Percentiles rank a stretch among this genome's conserved stretches.
phyloP scores from a whole-genome alignment of 345 rosid species.

The Anastatica hierochuntica region DNA sequence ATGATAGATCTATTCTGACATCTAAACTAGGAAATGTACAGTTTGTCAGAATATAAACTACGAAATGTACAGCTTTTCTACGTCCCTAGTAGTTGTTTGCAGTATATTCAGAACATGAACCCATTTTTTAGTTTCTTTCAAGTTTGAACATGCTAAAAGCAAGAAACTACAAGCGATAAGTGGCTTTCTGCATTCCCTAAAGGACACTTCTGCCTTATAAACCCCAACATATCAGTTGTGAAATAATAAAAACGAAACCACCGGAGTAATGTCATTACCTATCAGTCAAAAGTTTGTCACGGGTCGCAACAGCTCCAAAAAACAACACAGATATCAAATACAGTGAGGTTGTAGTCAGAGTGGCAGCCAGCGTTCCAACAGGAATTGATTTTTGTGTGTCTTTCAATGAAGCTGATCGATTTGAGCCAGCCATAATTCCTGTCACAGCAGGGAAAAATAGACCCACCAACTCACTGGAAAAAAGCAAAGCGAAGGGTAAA shows the following conservation, averaged over 20 bases:
- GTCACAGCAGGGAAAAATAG: slow-evolving; percentile 99
- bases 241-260: not conserved
- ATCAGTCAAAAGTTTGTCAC: slow-evolving; percentile 83
- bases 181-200: slow-evolving; percentile 1
- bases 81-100: not conserved
- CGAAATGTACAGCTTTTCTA: not conserved
- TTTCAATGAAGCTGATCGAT: slow-evolving; percentile 88
- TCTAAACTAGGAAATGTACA: not conserved
- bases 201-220: slow-evolving; percentile 10
- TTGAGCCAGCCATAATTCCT: slow-evolving; percentile 98
- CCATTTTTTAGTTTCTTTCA: slow-evolving; percentile 3
- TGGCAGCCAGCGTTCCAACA: slow-evolving; percentile 90
- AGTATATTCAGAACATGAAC: slow-evolving; percentile 3
- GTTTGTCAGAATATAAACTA: not conserved
- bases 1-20: slow-evolving; percentile 3
- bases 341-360: slow-evolving; percentile 67
- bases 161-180: slow-evolving; percentile 3
- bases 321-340: slow-evolving; percentile 69
- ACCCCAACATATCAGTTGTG: slow-evolving; percentile 2
- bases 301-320: slow-evolving; percentile 87
- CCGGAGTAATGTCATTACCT: slow-evolving; percentile 39
- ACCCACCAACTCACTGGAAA: slow-evolving; percentile 85
- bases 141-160: slow-evolving; percentile 5
- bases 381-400: slow-evolving; percentile 98
- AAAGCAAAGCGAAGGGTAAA: slow-evolving; percentile 1